A percentile compares a stretch with the other conserved stretches of the same genome.
Conservation (phyloP, 371 early-diverging fungal species). For the Mortierella sp. region DNA sequence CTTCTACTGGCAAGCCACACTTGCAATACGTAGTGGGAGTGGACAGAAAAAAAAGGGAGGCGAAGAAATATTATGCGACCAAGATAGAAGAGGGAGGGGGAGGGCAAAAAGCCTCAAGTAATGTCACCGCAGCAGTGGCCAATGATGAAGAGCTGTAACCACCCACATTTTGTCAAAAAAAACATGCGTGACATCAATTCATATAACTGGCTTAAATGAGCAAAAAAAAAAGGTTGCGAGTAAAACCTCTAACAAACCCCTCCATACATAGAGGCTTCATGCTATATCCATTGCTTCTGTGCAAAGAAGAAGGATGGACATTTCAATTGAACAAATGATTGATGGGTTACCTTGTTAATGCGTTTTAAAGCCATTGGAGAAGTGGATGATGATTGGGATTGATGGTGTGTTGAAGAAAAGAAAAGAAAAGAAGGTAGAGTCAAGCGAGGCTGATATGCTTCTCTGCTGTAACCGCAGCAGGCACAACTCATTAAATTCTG, state of each 20-base stretch:
- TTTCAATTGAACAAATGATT: background rate
- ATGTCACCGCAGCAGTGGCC: slow-evolving; percentile 5
- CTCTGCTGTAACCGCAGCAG: background rate
- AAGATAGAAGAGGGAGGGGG: background rate
- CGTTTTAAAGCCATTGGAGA: slow-evolving; percentile 89
- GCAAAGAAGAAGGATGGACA: background rate
- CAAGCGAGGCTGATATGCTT: background rate
- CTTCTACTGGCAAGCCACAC: slow-evolving; percentile 36
- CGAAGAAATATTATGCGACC: background rate
- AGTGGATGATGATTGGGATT: slow-evolving; percentile 25
- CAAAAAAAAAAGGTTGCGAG: background rate
- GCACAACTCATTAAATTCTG: background rate
- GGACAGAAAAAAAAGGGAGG: slow-evolving; percentile 16
- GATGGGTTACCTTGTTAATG: slow-evolving; percentile 87
- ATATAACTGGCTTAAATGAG: background rate
- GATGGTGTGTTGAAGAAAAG: slow-evolving; percentile 20
- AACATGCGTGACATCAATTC: background rate
- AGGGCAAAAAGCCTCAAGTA: slow-evolving; percentile 8
- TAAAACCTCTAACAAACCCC: background rate
- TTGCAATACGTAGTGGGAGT: background rate
- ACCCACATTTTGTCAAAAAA: slow-evolving; percentile 1
- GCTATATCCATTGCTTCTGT: background rate
- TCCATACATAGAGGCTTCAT: slow-evolving; percentile 5
- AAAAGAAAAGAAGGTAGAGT: slow-evolving; percentile 21
- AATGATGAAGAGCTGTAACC: background rate